phyloP scores from a whole-genome alignment of 1,284 basidiomycete genomes.

The Leccinum pallidistipes region DNA sequence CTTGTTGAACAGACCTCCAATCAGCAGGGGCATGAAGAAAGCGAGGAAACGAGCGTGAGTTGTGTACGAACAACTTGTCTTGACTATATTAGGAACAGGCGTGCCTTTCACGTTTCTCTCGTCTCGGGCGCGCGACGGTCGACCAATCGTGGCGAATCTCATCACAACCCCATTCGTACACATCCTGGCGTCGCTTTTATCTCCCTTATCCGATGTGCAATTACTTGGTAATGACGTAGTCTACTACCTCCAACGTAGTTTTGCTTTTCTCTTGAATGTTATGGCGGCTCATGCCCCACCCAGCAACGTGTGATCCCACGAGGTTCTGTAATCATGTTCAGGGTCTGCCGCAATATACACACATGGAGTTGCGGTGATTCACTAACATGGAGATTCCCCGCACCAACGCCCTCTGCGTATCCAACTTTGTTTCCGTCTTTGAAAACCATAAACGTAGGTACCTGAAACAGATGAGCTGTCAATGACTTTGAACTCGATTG shows the following conservation, averaged over 20 bases:
- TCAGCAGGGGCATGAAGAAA: constrained; percentile 30
- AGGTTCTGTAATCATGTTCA: constrained; percentile 21
- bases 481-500: neutral
- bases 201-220: no score
- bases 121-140: no score
- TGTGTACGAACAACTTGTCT: neutral
- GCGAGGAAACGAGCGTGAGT: constrained; percentile 2
- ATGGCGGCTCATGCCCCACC: constrained; percentile 8
- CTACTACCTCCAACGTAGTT: no score
- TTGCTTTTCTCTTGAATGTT: no score
- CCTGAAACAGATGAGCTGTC: constrained; percentile 1
- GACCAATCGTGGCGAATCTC: neutral
- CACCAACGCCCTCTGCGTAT: constrained; percentile 27
- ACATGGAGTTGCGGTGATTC: constrained; percentile 13
- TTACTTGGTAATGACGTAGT: no score
- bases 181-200: no score
- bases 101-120: neutral
- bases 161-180: no score
- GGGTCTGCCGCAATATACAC: neutral
- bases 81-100: constrained; percentile 6
- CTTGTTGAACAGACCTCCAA: constrained; percentile 29
- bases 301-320: constrained; percentile 21
- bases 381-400: constrained; percentile 28
- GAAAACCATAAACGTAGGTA: constrained; percentile 33
- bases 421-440: constrained; percentile 32